Conservation (phyloP, 192 early-diverging fungal genomes). For the Entrophospora sp. region DNA sequence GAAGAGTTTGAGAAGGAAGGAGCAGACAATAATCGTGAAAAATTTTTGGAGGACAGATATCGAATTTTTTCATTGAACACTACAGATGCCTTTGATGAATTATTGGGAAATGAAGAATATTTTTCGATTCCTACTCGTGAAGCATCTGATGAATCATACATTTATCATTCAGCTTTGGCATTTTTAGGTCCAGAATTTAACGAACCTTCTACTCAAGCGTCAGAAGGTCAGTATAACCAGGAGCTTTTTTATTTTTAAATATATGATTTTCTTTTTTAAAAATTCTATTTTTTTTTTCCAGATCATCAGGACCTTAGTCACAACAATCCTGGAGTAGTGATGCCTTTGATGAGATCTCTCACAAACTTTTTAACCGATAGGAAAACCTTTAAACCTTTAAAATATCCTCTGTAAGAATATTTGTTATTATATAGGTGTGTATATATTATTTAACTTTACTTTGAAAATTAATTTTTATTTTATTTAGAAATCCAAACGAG, state of each 20-base stretch:
- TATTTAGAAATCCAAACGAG: conserved; percentile 54
- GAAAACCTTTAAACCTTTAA: conserved; percentile 56
- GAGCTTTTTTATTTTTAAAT: too few species aligned
- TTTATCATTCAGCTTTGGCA: conserved; percentile 9
- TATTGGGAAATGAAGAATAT: conserved; percentile 29
- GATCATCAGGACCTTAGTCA: background rate
- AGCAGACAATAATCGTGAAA: conserved; percentile 28
- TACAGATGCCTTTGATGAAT: conserved; percentile 50
- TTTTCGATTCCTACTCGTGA: conserved; percentile 15
- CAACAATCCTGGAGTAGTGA: conserved; percentile 12
- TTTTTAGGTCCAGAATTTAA: conserved; percentile 8
- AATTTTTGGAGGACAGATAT: conserved; percentile 26
- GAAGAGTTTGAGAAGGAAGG: conserved; percentile 45
- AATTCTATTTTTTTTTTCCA: background rate
- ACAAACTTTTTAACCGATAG: conserved; percentile 64
- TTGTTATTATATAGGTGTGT: too few species aligned
- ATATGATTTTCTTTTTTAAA: background rate
- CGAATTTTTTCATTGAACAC: conserved; percentile 39
- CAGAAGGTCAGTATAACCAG: background rate
- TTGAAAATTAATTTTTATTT: conserved; percentile 1
- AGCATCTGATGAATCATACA: conserved; percentile 13
- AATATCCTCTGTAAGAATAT: conserved; percentile 62
- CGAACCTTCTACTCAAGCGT: background rate
- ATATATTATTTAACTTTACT: background rate
- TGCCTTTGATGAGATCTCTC: conserved; percentile 68